A percentile compares a stretch with the other conserved stretches of the same genome.
Conservation (phyloP, 768 basidiomycete genomes). For the Artomyces pyxidatus region DNA sequence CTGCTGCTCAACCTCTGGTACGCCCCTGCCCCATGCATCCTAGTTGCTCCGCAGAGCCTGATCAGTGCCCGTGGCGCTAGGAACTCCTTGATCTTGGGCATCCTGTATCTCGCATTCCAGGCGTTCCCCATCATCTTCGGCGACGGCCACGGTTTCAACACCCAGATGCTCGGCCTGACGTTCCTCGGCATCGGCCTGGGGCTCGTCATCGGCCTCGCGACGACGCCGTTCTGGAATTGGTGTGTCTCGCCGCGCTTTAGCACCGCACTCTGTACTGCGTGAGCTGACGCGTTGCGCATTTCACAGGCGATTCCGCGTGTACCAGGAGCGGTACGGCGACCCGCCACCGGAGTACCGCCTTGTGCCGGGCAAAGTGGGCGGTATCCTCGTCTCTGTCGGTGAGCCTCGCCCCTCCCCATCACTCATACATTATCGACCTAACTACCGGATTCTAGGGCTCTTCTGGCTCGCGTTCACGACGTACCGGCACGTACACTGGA, state of each 20-base stretch:
- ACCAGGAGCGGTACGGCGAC: constrained; percentile 29
- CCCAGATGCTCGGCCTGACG: constrained; percentile 39
- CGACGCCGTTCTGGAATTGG: constrained; percentile 41
- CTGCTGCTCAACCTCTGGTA: constrained; percentile 65
- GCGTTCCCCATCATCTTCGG: constrained; percentile 48
- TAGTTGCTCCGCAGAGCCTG: no score
- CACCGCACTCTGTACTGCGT: not conserved
- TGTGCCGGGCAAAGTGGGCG: constrained; percentile 62
- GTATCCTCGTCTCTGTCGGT: constrained; percentile 54
- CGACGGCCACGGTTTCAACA: constrained; percentile 41
- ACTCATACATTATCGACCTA: not conserved
- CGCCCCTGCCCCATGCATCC: constrained; percentile 8
- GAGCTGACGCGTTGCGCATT: not conserved
- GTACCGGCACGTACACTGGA: constrained; percentile 38
- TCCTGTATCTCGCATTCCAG: constrained; percentile 46
- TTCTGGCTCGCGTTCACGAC: constrained; percentile 53
- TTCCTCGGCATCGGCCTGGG: constrained; percentile 47
- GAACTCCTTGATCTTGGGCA: constrained; percentile 33
- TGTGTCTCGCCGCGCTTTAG: constrained; percentile 2
- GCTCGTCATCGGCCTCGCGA: constrained; percentile 30
- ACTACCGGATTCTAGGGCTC: constrained; percentile 24
- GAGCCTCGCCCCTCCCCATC: constrained; percentile 10
- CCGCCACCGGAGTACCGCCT: constrained; percentile 63
- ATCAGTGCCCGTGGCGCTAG: no score
- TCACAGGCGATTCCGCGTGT: constrained; percentile 30